phyloP scores from a whole-genome alignment of 2,329 filamentous ascomycete species.

The Fusarium sp. region DNA sequence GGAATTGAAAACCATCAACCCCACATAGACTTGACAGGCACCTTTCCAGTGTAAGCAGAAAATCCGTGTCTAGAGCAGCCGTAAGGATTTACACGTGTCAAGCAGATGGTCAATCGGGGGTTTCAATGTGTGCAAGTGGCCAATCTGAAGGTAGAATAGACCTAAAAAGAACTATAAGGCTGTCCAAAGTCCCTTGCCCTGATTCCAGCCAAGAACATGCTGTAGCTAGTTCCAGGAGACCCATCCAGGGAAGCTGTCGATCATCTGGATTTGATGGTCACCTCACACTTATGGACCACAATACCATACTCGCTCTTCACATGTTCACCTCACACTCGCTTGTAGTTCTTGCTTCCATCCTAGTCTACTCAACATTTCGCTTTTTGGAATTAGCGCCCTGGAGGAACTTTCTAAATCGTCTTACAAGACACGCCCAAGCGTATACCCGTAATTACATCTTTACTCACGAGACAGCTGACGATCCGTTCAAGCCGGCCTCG shows the following conservation, averaged over 20 bases:
- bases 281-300: too few relatives aligned
- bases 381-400: background rate
- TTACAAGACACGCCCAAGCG: background rate
- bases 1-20: background rate
- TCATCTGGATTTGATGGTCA: background rate
- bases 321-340: background rate
- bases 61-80: slow-evolving; percentile 1
- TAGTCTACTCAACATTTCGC: background rate
- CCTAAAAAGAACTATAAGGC: background rate
- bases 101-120: background rate
- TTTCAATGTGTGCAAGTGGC: slow-evolving; percentile 17
- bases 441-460: background rate
- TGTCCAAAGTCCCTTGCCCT: slow-evolving; percentile 15
- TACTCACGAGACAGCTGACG: background rate
- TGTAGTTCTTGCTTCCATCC: background rate
- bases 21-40: background rate
- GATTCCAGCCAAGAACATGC: slow-evolving; percentile 23
- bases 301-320: background rate
- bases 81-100: slow-evolving; percentile 10
- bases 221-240: slow-evolving; percentile 9
- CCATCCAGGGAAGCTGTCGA: background rate
- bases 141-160: slow-evolving; percentile 7
- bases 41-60: slow-evolving; percentile 4
- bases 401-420: background rate
- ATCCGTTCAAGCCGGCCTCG: background rate